Evolutionary conservation across 805 yeast genomes (phyloP).

Genomic region (baker's yeast (Saccharomyces cerevisiae)): DNA sequence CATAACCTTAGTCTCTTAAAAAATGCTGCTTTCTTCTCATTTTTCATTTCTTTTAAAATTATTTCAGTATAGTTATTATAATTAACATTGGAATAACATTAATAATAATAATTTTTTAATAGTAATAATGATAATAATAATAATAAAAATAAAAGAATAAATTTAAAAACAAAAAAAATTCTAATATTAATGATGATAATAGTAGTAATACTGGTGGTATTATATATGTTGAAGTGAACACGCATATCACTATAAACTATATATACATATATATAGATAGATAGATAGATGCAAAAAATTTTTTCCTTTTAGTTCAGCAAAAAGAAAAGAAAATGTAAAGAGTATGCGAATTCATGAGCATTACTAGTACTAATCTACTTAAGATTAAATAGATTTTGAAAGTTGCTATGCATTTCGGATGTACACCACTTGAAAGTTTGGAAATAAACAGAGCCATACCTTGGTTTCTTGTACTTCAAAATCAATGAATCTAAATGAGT

Average conservation of each 20-base stretch:
- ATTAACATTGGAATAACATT: not conserved
- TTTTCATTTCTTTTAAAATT: not conserved
- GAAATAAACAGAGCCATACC: constrained; percentile 13
- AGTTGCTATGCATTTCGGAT: not conserved
- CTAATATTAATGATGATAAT: not conserved
- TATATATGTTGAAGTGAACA: not conserved
- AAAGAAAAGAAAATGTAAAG: not conserved
- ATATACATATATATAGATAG: not conserved
- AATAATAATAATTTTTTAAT: not conserved
- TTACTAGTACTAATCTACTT: not conserved
- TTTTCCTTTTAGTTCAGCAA: not conserved
- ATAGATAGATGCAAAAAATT: not conserved
- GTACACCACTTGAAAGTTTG: constrained; percentile 11
- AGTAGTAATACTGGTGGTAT: not conserved
- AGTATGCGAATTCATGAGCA: not conserved
- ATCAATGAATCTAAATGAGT: constrained; percentile 24
- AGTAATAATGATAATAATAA: not conserved
- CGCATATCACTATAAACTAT: not conserved
- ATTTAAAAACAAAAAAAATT: no score
- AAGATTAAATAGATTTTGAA: not conserved
- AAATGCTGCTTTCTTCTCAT: not conserved
- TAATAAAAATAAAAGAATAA: not conserved
- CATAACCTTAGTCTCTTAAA: not conserved
- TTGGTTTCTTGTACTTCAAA: constrained; percentile 18
- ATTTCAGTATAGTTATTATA: not conserved